Base-by-base conservation (phyloP, 2,329 filamentous ascomycete species). In the Aspergillus sp. region DNA sequence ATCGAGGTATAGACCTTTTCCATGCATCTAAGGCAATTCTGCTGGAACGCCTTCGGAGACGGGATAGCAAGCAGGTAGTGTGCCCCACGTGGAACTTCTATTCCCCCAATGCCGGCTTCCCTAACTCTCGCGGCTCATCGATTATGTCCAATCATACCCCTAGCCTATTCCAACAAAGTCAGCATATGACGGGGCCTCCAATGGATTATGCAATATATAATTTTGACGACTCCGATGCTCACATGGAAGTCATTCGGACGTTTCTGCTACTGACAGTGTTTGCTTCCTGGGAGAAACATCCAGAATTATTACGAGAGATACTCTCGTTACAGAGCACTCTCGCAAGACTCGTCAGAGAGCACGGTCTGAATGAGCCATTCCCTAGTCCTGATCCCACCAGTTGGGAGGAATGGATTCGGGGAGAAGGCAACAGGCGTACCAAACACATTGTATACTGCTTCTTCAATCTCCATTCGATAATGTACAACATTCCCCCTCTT, bases 401-500 rank as follows among this genome's bases (percentile, higher is more conserved):
- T 26, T 78, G 75, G 75, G 63, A 70, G 49, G 72, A 76, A 19
- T 81, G 77, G 78, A 61, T 75, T 19, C 66, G 67, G n/a, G 66
- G 69, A 43, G 78, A 80, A 61, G 73, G 73, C 2, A 73, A 71
- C 47, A 71, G 72, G 53, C 70, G 76, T 46, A 80, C 76, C 19
- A 77, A 80, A 56, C 67, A 78, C 45, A 74, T 78, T 49, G 73
- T 79, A 48, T 75, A 79, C 59, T 73, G 76, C 60, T 73, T 81
- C 53, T 77, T 78, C 49, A 80, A 81, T 54, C 67, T 82, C 2
- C 79, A 81, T 51, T 78, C 74, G 32, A 78, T 82, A 45, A 79
- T 79, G 54, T 82, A 80, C 65, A 78, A 81, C 58, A 77, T 80
- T 9, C 77, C 78, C 29, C 78, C 79, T 0, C 65, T 79, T 39